Percentiles rank a stretch among this genome's conserved stretches.
Conservation (phyloP, 148 eudicot species). For the Dianthus caryophyllus region DNA sequence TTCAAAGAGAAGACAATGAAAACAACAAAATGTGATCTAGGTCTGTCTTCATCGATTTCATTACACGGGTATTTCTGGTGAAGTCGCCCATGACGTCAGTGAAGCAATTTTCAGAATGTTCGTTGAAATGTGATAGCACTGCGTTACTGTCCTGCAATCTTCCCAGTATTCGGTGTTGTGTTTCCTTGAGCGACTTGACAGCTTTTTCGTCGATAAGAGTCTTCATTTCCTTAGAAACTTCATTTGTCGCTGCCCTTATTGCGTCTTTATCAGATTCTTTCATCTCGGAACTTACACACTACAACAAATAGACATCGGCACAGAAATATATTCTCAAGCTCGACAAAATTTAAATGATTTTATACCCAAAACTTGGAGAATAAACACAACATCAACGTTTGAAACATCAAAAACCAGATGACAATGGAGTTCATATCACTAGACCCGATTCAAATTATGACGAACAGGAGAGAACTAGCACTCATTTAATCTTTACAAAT, state of each 20-base stretch:
- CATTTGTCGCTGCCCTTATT: constrained; percentile 19
- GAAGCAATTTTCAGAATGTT: constrained; percentile 73
- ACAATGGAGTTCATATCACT: too few relatives aligned
- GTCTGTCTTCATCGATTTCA: constrained; percentile 83
- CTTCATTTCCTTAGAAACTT: constrained; percentile 26
- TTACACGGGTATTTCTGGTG: constrained; percentile 61
- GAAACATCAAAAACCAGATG: too few relatives aligned
- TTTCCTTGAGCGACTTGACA: constrained; percentile 26
- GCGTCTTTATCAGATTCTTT: constrained; percentile 22
- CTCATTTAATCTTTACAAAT: not conserved
- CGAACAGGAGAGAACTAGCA: too few relatives aligned
- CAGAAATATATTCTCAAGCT: not conserved
- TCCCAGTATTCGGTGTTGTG: constrained; percentile 63
- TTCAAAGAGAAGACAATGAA: not conserved
- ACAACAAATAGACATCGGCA: not conserved
- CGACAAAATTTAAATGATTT: not conserved
- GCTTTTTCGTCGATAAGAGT: constrained; percentile 22
- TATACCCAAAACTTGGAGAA: too few relatives aligned
- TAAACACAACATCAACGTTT: too few relatives aligned
- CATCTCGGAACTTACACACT: constrained; percentile 18
- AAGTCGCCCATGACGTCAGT: constrained; percentile 69
- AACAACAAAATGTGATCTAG: constrained; percentile 72
- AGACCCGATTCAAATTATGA: too few relatives aligned
- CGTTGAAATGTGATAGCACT: constrained; percentile 85
- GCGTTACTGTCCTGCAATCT: constrained; percentile 96